Conservation (phyloP, 306 rosid genomes). For the Castanopsis chinensis region DNA sequence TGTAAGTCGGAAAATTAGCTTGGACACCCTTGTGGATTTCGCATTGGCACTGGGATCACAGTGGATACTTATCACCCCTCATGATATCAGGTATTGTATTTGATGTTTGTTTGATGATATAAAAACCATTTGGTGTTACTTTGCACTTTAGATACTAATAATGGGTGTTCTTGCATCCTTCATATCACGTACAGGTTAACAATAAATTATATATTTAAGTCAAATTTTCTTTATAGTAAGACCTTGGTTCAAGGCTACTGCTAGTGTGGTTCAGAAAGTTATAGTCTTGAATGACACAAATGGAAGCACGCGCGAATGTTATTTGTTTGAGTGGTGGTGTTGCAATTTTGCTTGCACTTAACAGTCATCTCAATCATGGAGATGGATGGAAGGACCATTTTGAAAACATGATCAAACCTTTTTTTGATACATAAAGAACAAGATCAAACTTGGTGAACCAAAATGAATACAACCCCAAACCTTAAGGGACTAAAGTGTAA, state of each 20-base stretch:
- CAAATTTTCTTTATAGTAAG: neutral
- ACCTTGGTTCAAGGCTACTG: neutral
- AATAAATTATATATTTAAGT: neutral
- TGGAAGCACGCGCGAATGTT: too few relatives aligned
- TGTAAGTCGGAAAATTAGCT: constrained; percentile 88
- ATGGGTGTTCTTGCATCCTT: neutral
- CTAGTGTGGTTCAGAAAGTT: neutral
- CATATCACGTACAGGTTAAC: neutral
- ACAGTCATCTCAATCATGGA: too few relatives aligned
- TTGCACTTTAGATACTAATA: neutral
- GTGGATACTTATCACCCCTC: constrained; percentile 93
- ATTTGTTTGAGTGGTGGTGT: too few relatives aligned
- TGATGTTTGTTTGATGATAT: neutral
- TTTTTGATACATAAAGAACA: too few relatives aligned
- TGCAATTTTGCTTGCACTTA: too few relatives aligned
- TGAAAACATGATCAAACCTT: too few relatives aligned
- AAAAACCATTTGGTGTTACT: neutral
- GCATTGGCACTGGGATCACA: constrained; percentile 87
- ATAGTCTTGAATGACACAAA: neutral
- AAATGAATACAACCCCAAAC: too few relatives aligned
- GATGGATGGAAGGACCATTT: too few relatives aligned
- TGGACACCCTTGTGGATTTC: constrained; percentile 85
- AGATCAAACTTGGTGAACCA: too few relatives aligned
- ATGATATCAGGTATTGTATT: constrained; percentile 73
- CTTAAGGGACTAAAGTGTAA: too few relatives aligned